Base-by-base conservation (phyloP, 2,329 filamentous ascomycete species). In the Exophiala phaeomuriformis region DNA sequence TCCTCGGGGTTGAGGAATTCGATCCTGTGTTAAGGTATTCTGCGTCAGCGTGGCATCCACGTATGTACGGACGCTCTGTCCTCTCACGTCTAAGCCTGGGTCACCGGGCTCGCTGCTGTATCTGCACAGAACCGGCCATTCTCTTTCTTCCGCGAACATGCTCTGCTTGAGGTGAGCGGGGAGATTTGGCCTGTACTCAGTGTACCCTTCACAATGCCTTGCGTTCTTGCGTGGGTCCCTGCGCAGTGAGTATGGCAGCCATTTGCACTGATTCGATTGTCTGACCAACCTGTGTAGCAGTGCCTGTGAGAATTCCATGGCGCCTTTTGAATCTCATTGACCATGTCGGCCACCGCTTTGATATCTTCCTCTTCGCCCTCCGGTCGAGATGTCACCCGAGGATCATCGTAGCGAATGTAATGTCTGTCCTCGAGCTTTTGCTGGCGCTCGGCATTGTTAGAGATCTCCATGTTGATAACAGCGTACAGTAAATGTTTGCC, bases 191-290 rank as follows among this genome's bases (percentile, higher is more conserved):
- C 54, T 1, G 77, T 69, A 10, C 71, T 67, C 45, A 76, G 69
- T 8, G 69, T 73, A 41, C 72, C 74, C 63, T 76, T 76, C 19
- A 77, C 70, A 40, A 77, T 67, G 30, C 72, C 72, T 59, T 77
- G 72, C 0, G 74, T 76, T 49, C 74, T 69, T 39, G 72, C 67
- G 60, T 77, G 75, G 1, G 72, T 77, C 2, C 46, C 46, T 36
- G 33, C 32, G n/a, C 7, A 12, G 36, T 39, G 36, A 39, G 36
- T 39, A 39, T 39, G 36, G 9, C 19, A 19, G 19, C 4, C 7
- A 8, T n/a, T 5, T 39, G 36, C 10, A 5, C 36, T 5, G 36
- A 39, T 12, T 35, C 10, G 6, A n/a, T 9, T 12, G 4, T 8
- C 36, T 5, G 6, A 39, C 36, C 12, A 53, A 52, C 59, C 67